Conservation (phyloP, 768 basidiomycete species). For the Rhodotorula kratochvilovae region DNA sequence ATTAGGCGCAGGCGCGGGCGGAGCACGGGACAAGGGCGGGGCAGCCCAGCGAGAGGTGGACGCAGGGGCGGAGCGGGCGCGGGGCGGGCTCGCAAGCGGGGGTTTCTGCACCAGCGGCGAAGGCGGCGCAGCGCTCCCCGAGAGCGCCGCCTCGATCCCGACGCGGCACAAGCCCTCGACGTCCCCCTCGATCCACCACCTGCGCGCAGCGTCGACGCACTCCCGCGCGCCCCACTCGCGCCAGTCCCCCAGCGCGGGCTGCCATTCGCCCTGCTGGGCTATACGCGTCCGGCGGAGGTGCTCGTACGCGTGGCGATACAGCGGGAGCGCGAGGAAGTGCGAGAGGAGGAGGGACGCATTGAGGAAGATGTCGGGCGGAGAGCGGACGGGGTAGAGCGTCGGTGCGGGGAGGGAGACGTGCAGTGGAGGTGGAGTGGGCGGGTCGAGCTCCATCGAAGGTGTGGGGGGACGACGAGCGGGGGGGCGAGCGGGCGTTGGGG, state of each 20-base stretch:
- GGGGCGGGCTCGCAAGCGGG: background rate
- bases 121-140: background rate
- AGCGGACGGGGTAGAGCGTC: background rate
- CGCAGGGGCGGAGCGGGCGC: no score
- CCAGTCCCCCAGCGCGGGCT: slow-evolving; percentile 20
- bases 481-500: background rate
- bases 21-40: background rate
- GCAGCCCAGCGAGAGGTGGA: slow-evolving; percentile 9
- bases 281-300: background rate
- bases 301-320: slow-evolving; percentile 8
- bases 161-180: slow-evolving; percentile 1
- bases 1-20: background rate
- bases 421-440: slow-evolving; percentile 1
- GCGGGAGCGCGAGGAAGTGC: slow-evolving; percentile 28
- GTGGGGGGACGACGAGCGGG: background rate
- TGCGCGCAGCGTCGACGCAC: background rate
- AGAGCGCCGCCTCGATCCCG: slow-evolving; percentile 4
- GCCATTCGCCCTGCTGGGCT: background rate
- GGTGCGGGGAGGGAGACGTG: background rate
- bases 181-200: slow-evolving; percentile 31
- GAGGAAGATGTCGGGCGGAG: slow-evolving; percentile 14
- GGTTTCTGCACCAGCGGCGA: no score
- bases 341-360: slow-evolving; percentile 17
- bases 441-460: slow-evolving; percentile 23
- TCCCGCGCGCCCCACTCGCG: slow-evolving; percentile 11